Base-by-base conservation (phyloP, 139 green algal genomes). In the Micromonas pusilla region DNA sequence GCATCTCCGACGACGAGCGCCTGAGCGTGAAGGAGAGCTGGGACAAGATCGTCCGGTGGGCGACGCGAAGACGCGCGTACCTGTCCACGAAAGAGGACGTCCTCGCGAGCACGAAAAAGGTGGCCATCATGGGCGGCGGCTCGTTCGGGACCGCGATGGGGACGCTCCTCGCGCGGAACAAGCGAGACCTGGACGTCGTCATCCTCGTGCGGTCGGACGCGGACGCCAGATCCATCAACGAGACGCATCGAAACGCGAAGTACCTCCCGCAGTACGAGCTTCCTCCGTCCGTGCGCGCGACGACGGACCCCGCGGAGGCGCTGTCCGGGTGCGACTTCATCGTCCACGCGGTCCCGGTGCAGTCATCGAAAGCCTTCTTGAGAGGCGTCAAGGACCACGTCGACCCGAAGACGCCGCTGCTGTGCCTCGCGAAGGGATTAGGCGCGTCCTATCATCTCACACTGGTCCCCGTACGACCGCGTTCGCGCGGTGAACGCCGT, bases 111-210 rank as follows among this genome's bases (percentile, higher is more conserved):
- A 63, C 68, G 68, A 75, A 78, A 20, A 80, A 98, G 81, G 87
- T 99, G 28, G 91, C 91, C 2, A 88, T 99, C 0, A 97, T 98
- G 80, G 95, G 95, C 0, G 95, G 93, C 2, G 95, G 95, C 6
- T 94, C 88, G 32, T 99, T 99, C 76, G 95, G 93, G 34, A 99
- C 95, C 1, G 95, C 95, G 0, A 96, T 99, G 90, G 95, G 79
- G 0, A 84, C 79, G 25, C 75, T 89, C 13, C 82, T 98, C 6
- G 95, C 95, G 1, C 78, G 89, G 0, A 92, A 97, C 76, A 93
- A 95, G 71, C 39, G 67, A 0, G 73, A 88, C 6, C 71, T 97
- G 34, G 86, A 96, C 62, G 92, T 97, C 20, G 83, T 92, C 31
- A 81, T 95, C 32, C 88, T 99, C 33, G 76, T 98, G 68, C 82